Evolutionary conservation across 495 filamentous ascomycete genomes (phyloP).

Genomic region (Bombardia bombarda): DNA sequence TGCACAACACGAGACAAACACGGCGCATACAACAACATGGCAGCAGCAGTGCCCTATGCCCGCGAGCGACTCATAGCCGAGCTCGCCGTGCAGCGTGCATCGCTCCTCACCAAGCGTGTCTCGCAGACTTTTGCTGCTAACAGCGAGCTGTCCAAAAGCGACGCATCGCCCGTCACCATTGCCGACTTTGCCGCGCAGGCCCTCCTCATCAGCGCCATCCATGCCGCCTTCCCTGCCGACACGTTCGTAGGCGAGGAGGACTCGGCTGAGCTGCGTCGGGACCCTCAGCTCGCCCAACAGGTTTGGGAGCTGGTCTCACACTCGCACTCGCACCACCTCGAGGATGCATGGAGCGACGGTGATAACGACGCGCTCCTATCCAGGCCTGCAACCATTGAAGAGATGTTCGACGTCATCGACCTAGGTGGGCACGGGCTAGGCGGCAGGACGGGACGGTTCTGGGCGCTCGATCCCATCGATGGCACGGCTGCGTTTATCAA

Average conservation of each 20-base stretch:
- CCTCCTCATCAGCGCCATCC: constrained; percentile 46
- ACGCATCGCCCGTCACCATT: constrained; percentile 46
- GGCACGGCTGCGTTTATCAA: constrained; percentile 51
- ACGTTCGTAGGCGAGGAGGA: constrained; percentile 48
- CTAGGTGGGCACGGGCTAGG: constrained; percentile 38
- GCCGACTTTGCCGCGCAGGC: constrained; percentile 52
- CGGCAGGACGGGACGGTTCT: constrained; percentile 34
- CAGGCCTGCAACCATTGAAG: constrained; percentile 30
- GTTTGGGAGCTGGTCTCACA: constrained; percentile 42
- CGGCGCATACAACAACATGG: too few relatives aligned
- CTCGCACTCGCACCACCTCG: constrained; percentile 18
- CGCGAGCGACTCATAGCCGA: constrained; percentile 43
- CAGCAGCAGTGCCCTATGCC: constrained; percentile 24
- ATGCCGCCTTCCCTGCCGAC: constrained; percentile 41
- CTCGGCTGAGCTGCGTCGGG: constrained; percentile 34
- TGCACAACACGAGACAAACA: too few relatives aligned
- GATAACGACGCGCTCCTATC: constrained; percentile 30
- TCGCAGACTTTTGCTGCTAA: constrained; percentile 19
- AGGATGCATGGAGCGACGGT: constrained; percentile 28
- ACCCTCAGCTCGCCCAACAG: constrained; percentile 34
- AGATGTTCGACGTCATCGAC: constrained; percentile 50
- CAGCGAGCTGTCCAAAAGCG: constrained; percentile 37
- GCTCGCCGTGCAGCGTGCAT: constrained; percentile 46
- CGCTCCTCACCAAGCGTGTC: constrained; percentile 44
- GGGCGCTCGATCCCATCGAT: constrained; percentile 56